Conservation (phyloP, 495 filamentous ascomycete species). For the Aspergillus bertholletiae region DNA sequence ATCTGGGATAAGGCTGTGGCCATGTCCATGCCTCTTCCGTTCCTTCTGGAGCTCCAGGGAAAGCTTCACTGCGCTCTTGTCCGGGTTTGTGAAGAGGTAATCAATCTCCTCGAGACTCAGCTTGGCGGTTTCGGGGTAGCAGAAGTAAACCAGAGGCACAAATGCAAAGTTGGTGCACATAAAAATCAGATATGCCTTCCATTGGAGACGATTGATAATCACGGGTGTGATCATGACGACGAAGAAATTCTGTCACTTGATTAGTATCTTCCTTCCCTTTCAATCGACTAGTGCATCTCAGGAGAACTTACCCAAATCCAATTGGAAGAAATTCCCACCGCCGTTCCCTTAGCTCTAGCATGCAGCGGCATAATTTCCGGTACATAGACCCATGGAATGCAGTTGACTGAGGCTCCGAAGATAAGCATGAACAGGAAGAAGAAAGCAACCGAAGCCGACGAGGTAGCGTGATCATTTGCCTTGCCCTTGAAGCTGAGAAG, state of each 20-base stretch:
- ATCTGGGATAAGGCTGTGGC: not conserved
- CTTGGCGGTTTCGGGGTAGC: conserved; percentile 38
- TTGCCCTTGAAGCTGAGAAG: conserved; percentile 36
- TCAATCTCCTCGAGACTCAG: conserved; percentile 41
- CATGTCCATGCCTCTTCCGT: not conserved
- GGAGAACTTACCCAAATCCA: conserved; percentile 35
- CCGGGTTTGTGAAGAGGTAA: conserved; percentile 23
- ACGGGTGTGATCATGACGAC: conserved; percentile 59
- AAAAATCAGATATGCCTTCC: conserved; percentile 61
- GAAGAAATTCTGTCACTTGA: conserved; percentile 42
- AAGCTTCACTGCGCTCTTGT: conserved; percentile 2
- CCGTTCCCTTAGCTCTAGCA: conserved; percentile 39
- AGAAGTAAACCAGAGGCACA: conserved; percentile 42
- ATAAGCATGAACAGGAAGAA: conserved; percentile 51
- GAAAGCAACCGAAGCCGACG: conserved; percentile 34
- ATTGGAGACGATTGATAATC: conserved; percentile 50
- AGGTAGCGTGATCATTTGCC: conserved; percentile 31
- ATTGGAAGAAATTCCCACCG: conserved; percentile 39
- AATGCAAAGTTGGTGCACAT: conserved; percentile 51
- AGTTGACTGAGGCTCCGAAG: conserved; percentile 46
- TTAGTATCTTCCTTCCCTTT: not conserved
- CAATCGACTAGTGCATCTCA: not conserved
- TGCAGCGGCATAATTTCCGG: conserved; percentile 45
- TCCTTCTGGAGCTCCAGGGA: not conserved
- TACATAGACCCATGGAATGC: conserved; percentile 46